Conservation (phyloP, 176 grass and related monocot genomes). For the Poa annua region DNA sequence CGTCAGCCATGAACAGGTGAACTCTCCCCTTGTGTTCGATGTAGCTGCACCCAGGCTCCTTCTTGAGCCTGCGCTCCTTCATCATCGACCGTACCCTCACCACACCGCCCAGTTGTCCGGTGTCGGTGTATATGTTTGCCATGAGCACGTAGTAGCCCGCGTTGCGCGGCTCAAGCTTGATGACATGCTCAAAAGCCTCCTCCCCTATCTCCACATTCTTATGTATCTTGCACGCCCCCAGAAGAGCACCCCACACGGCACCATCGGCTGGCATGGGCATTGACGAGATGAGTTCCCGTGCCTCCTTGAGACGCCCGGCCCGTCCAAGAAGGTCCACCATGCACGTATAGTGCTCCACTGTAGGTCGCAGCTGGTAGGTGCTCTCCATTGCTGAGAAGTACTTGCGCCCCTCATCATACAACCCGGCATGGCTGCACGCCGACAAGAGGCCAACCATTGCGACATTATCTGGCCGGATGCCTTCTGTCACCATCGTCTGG, state of each 20-base stretch:
- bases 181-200: constrained; percentile 53
- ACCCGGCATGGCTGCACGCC: constrained; percentile 65
- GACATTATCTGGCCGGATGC: constrained; percentile 52
- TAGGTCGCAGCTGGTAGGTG: constrained; percentile 37
- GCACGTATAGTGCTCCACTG: constrained; percentile 67
- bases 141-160: constrained; percentile 74
- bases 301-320: constrained; percentile 55
- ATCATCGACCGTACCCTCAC: constrained; percentile 59
- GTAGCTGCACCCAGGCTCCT: constrained; percentile 77
- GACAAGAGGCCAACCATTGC: constrained; percentile 63
- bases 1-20: constrained; percentile 84
- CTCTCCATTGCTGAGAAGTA: constrained; percentile 60
- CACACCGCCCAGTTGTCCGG: constrained; percentile 40
- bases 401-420: constrained; percentile 55
- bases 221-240: constrained; percentile 81
- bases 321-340: constrained; percentile 77
- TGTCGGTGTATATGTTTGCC: constrained; percentile 70
- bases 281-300: constrained; percentile 54
- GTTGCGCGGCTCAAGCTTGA: constrained; percentile 58
- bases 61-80: constrained; percentile 63
- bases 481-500: constrained; percentile 48
- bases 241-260: constrained; percentile 69
- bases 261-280: constrained; percentile 65
- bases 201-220: constrained; percentile 58
- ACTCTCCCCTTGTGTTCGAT: constrained; percentile 56